phyloP scores from a whole-genome alignment of 148 eudicot genomes.

The Diospyros lotus region DNA sequence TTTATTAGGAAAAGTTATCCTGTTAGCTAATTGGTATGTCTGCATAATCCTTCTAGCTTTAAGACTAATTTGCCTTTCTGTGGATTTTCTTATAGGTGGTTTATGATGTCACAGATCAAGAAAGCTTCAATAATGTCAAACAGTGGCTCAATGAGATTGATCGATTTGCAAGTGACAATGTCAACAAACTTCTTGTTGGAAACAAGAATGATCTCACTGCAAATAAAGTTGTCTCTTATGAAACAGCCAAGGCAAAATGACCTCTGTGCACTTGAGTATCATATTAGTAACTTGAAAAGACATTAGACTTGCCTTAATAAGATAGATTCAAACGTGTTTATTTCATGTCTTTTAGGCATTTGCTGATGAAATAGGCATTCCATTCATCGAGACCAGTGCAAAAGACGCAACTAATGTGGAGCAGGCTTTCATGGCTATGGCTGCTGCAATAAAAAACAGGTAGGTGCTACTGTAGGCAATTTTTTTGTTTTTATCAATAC shows the following conservation, averaged over 20 bases:
- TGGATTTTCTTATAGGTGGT: slow-evolving; percentile 43
- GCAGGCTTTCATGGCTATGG: slow-evolving; percentile 84
- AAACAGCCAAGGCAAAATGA: slow-evolving; percentile 52
- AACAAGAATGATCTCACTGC: slow-evolving; percentile 69
- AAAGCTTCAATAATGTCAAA: slow-evolving; percentile 72
- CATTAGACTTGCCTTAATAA: neutral
- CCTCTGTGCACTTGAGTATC: neutral
- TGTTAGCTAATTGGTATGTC: neutral
- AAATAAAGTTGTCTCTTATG: slow-evolving; percentile 60
- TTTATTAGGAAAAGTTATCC: neutral
- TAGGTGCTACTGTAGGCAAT: slow-evolving; percentile 9
- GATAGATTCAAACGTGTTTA: neutral
- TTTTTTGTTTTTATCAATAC: neutral
- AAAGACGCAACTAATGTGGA: slow-evolving; percentile 70
- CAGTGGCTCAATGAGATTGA: slow-evolving; percentile 75
- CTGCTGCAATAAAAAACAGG: slow-evolving; percentile 68
- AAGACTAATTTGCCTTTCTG: neutral
- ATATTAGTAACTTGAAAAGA: neutral
- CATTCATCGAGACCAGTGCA: slow-evolving; percentile 83
- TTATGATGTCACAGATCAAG: slow-evolving; percentile 75
- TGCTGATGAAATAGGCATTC: slow-evolving; percentile 78
- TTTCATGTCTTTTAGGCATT: slow-evolving; percentile 39
- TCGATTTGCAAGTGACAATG: slow-evolving; percentile 72
- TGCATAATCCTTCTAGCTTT: neutral
- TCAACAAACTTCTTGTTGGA: slow-evolving; percentile 76